Evolutionary conservation across 164 flowering plant genomes (phyloP).

Genomic region (Vitis rotundifolia): DNA sequence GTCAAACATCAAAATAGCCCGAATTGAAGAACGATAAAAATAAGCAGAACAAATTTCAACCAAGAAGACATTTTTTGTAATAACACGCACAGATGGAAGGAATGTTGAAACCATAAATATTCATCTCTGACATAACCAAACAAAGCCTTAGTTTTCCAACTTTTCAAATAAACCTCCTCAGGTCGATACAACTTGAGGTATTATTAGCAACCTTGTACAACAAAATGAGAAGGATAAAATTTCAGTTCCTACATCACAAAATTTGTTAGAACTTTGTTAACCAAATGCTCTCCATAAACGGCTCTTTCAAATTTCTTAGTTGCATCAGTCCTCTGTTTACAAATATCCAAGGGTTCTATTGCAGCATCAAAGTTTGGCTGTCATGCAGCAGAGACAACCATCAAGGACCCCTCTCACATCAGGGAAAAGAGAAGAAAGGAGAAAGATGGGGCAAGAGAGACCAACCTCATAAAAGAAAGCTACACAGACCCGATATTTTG

Average conservation of each 20-base stretch:
- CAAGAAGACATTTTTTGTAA: too few relatives aligned
- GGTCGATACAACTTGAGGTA: background rate
- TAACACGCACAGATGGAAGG: too few relatives aligned
- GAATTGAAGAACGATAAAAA: too few relatives aligned
- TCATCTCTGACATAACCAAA: too few relatives aligned
- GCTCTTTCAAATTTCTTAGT: constrained; percentile 50
- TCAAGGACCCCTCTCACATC: background rate
- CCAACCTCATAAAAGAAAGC: constrained; percentile 92
- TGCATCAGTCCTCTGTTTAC: constrained; percentile 60
- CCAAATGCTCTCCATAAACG: constrained; percentile 85
- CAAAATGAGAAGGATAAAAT: background rate
- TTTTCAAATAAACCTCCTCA: background rate
- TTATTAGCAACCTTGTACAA: background rate
- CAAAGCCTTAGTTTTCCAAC: too few relatives aligned
- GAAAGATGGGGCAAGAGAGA: background rate
- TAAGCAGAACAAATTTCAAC: too few relatives aligned
- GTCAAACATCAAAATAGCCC: too few relatives aligned
- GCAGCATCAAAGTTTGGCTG: constrained; percentile 82
- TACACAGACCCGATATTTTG: constrained; percentile 68
- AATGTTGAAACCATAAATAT: too few relatives aligned
- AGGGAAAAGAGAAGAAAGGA: background rate
- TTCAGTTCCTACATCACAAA: constrained; percentile 35
- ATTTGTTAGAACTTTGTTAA: constrained; percentile 71
- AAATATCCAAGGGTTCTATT: constrained; percentile 74
- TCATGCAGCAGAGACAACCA: constrained; percentile 13